Base-by-base conservation (phyloP, 371 early-diverging fungal genomes). In the Mucor piriformis region DNA sequence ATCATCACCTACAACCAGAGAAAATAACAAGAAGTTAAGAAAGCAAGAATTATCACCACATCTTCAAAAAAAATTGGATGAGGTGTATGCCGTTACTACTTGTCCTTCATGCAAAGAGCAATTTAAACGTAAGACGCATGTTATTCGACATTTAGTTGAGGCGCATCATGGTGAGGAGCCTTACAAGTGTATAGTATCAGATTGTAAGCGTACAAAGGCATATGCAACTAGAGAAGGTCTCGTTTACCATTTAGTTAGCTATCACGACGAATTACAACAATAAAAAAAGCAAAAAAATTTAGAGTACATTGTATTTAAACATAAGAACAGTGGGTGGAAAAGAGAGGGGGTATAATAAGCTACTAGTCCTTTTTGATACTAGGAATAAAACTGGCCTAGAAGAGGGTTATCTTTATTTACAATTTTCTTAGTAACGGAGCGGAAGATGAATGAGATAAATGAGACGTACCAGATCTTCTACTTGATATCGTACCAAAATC, bases 201-300 rank as follows among this genome's bases (percentile, higher is more conserved):
- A 38, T n/a, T 69, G 72, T 27, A 70, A 62, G 15, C 70, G 59
- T 24, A 32, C 55, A 27, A 74, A 67, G 34, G 24, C 50, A 5
- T 72, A 74, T 55, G 64, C 67, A 13, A 74, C 73, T 18, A 61
- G 67, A 44, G 71, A 69, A 46, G 72, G 69, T 3, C 44, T 74
- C 2, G 27, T 70, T 48, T 71, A 69, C 50, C 74, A 74, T 61
- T 59, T 72, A 16, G 52, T 33, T 35, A 68, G 50, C 24, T 69
- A 60, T 58, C 72, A 72, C 49, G 54, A 62, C 8, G 23, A 57
- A 54, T 21, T 42, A 4, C 15, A 46, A 6, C 32, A 49, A 32
- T 49, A 49, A 49, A 3, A 49, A 18, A 6, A 56, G 7, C 1
- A 54, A 32, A 43, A 21, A 13, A 54, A n/a, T n/a, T 12, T n/a